Evolutionary conservation across 2,329 filamentous ascomycete species (phyloP), one percentile per base, ranked within the genome.

Genomic region (Gnomoniopsis smithogilvyi): DNA sequence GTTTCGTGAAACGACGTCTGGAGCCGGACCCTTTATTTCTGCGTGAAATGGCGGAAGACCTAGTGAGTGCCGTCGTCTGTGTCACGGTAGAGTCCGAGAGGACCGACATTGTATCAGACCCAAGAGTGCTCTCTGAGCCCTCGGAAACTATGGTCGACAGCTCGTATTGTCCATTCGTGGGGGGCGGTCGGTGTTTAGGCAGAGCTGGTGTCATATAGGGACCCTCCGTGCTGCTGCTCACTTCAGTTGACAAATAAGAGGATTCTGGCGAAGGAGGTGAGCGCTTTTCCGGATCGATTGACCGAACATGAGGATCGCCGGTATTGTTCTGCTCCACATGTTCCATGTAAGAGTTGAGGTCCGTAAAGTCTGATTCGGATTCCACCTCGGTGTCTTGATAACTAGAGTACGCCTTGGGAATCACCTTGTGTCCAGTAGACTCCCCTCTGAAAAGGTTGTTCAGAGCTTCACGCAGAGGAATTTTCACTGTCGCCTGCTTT

Each of bases 1-100:
- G 93, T 60, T 91, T 96, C 3, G 93, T 96, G 43, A 96, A 81
- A 61, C 90, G 86, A 63, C 91, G 84, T 71, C 89, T 91, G 36
- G 91, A 76, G 47, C 78, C 80, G 1, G 80, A 74, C 19, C 61
- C 62, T 76, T 80, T 65, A 22, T 78, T 77, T 74, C 70, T 76
- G 59, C 72, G 76, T 62, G 76, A 81, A 63, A 75, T 64, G 59
- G 72, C 76, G 19, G 75, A 76, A 30, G 76, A 79, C 64, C 76
- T 77, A 7, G 79, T 81, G 58, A 81, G 68, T 36, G 72, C 71
- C 8, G 80, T 81, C 11, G 78, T 78, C 61, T 83, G 80, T 2
- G 82, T 85, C 34, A 84, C 66, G 3, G 81, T 84, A 0, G 80
- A 78, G 17, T 80, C 74, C 0, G 78, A 80, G 12, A 80, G 65